Evolutionary conservation across 2,329 filamentous ascomycete species (phyloP).

Genomic region (Neoscytalidium dimidiatum): DNA sequence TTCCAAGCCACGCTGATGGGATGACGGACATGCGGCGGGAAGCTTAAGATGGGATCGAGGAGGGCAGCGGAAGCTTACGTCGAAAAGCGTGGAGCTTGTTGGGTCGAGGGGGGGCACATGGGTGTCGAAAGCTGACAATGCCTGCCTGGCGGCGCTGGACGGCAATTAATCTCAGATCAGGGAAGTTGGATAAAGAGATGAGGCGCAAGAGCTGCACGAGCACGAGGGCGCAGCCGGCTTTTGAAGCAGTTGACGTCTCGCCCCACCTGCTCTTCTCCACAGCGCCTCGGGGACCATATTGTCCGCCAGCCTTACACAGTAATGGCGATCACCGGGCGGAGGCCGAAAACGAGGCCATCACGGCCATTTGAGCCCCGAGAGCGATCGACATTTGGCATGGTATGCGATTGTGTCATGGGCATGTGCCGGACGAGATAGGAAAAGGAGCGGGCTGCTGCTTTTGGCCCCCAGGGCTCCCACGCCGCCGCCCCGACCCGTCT

Average conservation of each 20-base stretch:
- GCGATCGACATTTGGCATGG: background rate
- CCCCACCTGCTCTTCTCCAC: background rate
- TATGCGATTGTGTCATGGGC: background rate
- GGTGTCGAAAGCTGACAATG: too few relatives aligned
- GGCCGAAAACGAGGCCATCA: background rate
- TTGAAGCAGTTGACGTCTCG: background rate
- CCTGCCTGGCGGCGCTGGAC: background rate
- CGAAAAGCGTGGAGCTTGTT: slow-evolving; percentile 6
- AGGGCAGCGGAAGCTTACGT: background rate
- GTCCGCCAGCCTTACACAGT: background rate
- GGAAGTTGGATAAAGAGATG: background rate
- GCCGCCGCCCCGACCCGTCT: background rate
- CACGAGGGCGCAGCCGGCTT: background rate
- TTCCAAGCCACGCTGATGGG: background rate
- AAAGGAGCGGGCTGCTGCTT: background rate
- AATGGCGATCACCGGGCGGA: background rate
- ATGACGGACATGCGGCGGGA: background rate
- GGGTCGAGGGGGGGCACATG: background rate
- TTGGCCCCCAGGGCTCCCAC: background rate
- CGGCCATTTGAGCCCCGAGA: background rate
- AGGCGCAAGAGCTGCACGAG: background rate
- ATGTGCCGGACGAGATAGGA: background rate
- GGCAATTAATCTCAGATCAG: too few relatives aligned
- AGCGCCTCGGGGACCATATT: background rate
- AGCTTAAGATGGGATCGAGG: background rate